Base-by-base conservation (phyloP, 208 protist genomes). In the Novymonas esmeraldas region DNA sequence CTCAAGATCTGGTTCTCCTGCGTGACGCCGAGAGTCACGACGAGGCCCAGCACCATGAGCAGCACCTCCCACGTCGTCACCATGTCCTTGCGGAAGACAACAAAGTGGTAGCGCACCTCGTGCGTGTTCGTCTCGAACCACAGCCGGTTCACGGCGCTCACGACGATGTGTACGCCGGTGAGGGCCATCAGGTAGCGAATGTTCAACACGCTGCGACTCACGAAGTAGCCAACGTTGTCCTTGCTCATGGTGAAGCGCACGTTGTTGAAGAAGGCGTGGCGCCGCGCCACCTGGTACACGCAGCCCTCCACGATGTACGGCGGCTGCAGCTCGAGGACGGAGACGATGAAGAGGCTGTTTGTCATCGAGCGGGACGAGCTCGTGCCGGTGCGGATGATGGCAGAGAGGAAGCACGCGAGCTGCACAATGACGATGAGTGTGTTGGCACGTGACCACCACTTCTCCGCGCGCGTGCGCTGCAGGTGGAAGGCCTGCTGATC, bases 61-160 rank as follows among this genome's bases (percentile, higher is more conserved):
- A 85, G 62, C 28, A 94, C 24, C 73, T 94, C 82, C 85, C 84
- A 93, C 38, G 75, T 80, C n/a, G 80, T 82, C 22, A 96, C 36
- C 67, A 83, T 83, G 49, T 94, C 91, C 61, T 93, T 94, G 52
- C 85, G 84, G 62, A 94, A 85, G 11, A 94, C 77, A 1, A 90
- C 82, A 75, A 93, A 93, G 75, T 93, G 84, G 44, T 92, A 92
- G 33, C 83, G 91, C 13, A 96, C 31, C 70, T 94, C 83, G 46
- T 87, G 80, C 11, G 82, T 83, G 56, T 85, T 82, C 2, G 76
- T 79, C 71, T 92, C 89, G 49, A 93, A 87, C 64, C 66, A 87
- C 28, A 81, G 26, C 22, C 79, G 66, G 78, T 93, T 96, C 29
- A 84, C 52, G 11, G 68, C 50, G 59, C 80, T 84, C 31, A 93